Evolutionary conservation across 805 yeast genomes (phyloP).

Genomic region (Candida maesae): DNA sequence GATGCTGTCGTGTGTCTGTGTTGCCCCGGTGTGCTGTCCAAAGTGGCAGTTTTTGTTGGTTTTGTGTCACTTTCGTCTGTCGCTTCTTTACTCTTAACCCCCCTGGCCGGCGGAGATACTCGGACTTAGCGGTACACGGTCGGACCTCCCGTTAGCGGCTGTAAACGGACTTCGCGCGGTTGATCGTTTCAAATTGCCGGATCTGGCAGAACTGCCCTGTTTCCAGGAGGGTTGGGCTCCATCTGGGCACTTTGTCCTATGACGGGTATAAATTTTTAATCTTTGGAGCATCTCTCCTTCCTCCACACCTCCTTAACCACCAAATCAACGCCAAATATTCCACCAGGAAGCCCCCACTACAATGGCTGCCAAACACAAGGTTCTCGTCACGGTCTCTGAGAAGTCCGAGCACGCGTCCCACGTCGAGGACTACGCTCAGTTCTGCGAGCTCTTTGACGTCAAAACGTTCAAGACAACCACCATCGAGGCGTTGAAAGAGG

Average conservation of each 20-base stretch:
- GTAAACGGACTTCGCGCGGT: too few relatives aligned
- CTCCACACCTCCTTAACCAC: too few relatives aligned
- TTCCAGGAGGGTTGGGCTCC: too few relatives aligned
- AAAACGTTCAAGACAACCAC: constrained; percentile 37
- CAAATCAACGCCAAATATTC: too few relatives aligned
- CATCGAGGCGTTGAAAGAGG: constrained; percentile 37
- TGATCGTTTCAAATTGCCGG: too few relatives aligned
- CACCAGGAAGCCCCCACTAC: too few relatives aligned
- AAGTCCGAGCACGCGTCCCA: constrained; percentile 45
- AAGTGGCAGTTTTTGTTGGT: too few relatives aligned
- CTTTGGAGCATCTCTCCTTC: too few relatives aligned
- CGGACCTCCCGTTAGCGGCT: constrained; percentile 1
- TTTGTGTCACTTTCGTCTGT: neutral
- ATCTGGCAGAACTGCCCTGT: neutral
- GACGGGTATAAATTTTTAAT: neutral
- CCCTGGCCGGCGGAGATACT: neutral
- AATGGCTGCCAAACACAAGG: constrained; percentile 21
- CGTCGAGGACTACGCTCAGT: constrained; percentile 42
- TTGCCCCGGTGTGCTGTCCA: too few relatives aligned
- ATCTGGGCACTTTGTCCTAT: too few relatives aligned
- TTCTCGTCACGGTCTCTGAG: constrained; percentile 30
- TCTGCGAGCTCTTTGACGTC: constrained; percentile 39
- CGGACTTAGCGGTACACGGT: neutral
- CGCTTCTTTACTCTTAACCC: too few relatives aligned
- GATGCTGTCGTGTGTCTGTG: neutral